phyloP scores from a whole-genome alignment of 331 rosid genomes.

The Erythrophleum ivorense region DNA sequence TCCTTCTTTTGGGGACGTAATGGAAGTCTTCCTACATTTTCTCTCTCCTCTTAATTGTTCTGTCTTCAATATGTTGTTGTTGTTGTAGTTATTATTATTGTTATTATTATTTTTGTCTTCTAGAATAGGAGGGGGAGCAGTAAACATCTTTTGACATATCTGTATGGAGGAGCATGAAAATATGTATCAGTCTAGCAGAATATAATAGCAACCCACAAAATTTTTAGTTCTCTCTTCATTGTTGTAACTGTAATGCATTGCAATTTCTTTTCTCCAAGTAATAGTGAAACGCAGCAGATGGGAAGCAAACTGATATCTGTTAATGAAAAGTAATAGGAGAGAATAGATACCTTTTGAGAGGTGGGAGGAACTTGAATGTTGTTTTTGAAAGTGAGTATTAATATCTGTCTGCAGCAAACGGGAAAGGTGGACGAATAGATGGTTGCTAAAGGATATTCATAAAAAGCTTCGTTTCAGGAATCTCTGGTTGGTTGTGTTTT shows the following conservation, averaged over 20 bases:
- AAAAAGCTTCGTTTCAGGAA: background rate
- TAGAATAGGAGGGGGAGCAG: slow-evolving; percentile 44
- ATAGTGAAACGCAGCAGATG: slow-evolving; percentile 12
- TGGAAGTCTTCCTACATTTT: slow-evolving; percentile 45
- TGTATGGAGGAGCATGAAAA: slow-evolving; percentile 50
- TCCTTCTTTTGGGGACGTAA: slow-evolving; percentile 57
- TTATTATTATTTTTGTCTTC: slow-evolving; percentile 39
- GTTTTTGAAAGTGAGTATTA: background rate
- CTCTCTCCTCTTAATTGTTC: slow-evolving; percentile 22
- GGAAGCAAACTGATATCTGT: slow-evolving; percentile 31
- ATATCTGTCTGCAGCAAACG: background rate
- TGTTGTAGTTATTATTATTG: background rate
- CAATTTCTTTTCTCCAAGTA: background rate
- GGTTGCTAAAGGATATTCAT: background rate
- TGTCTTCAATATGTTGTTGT: background rate
- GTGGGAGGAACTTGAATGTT: slow-evolving; percentile 30
- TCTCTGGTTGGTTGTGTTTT: background rate
- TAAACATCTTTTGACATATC: slow-evolving; percentile 61
- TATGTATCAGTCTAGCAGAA: slow-evolving; percentile 54
- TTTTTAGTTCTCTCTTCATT: slow-evolving; percentile 23
- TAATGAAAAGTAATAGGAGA: background rate
- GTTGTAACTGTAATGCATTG: slow-evolving; percentile 17
- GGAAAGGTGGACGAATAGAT: background rate
- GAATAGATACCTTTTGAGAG: slow-evolving; percentile 25
- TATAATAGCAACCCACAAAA: slow-evolving; percentile 47